A percentile compares a stretch with the other conserved stretches of the same genome.
Evolutionary conservation across 306 rosid species (phyloP).

Genomic region (Arachis stenosperma): DNA sequence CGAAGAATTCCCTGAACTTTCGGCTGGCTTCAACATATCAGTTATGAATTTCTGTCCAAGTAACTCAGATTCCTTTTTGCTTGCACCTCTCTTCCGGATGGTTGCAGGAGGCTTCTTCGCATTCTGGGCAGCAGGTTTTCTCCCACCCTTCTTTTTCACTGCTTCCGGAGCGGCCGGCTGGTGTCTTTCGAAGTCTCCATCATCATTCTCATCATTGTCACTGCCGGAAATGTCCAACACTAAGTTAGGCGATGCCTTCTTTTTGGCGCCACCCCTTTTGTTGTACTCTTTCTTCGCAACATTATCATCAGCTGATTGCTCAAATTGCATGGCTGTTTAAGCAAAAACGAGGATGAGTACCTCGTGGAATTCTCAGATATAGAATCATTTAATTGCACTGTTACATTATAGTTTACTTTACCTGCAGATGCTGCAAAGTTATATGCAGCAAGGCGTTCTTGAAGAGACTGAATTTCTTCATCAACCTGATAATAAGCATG

Average conservation of each 20-base stretch:
- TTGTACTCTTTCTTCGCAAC: constrained; percentile 52
- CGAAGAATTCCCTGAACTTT: constrained; percentile 49
- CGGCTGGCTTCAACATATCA: constrained; percentile 68
- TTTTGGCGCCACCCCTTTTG: constrained; percentile 57
- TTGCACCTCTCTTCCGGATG: constrained; percentile 52
- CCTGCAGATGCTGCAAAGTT: constrained; percentile 76
- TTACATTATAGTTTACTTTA: constrained; percentile 43
- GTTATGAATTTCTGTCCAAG: constrained; percentile 72
- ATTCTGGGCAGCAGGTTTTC: constrained; percentile 60
- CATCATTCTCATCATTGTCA: constrained; percentile 34
- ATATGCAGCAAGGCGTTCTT: constrained; percentile 91
- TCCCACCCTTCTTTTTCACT: constrained; percentile 61
- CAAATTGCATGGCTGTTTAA: constrained; percentile 58
- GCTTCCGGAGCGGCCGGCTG: constrained; percentile 41
- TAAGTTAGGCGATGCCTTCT: constrained; percentile 48
- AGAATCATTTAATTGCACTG: constrained; percentile 8
- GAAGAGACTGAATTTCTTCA: constrained; percentile 66
- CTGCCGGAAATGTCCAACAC: constrained; percentile 47
- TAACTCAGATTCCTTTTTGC: constrained; percentile 46
- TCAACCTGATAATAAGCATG: constrained; percentile 51
- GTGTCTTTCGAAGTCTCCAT: constrained; percentile 48
- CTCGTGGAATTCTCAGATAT: not conserved
- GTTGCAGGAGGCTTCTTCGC: constrained; percentile 33
- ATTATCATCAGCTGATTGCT: constrained; percentile 47
- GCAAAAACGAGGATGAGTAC: constrained; percentile 3